Percentiles rank a stretch among this genome's conserved stretches.
Evolutionary conservation across 2,329 filamentous ascomycete genomes (phyloP).

Genomic region (Pezizomycotina sp.): DNA sequence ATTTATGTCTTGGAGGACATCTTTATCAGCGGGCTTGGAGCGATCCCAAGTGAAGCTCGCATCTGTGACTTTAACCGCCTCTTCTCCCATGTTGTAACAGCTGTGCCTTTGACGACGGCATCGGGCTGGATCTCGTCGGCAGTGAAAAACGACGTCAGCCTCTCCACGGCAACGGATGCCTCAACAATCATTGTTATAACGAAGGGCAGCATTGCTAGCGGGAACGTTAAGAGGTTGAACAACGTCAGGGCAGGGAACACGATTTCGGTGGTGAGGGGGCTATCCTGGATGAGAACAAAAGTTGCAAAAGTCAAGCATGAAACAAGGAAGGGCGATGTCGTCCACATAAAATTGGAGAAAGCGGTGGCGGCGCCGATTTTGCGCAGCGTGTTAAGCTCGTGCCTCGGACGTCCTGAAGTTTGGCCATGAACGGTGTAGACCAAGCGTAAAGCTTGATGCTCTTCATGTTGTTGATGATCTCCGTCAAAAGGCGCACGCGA

Average conservation of each 20-base stretch:
- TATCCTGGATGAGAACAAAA: constrained; percentile 69
- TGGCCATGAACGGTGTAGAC: constrained; percentile 94
- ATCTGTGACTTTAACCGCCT: constrained; percentile 66
- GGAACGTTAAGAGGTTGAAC: constrained; percentile 93
- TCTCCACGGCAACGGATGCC: constrained; percentile 76
- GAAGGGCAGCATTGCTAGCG: constrained; percentile 86
- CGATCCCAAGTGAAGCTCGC: constrained; percentile 89
- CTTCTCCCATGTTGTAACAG: constrained; percentile 67
- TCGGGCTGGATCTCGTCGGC: constrained; percentile 82
- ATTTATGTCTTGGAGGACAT: constrained; percentile 64
- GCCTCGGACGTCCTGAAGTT: constrained; percentile 90
- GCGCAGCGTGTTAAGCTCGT: constrained; percentile 83
- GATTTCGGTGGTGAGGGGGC: constrained; percentile 77
- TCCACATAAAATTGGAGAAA: constrained; percentile 95
- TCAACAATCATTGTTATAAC: constrained; percentile 94
- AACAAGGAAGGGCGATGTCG: constrained; percentile 88
- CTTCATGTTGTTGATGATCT: constrained; percentile 99
- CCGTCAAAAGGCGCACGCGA: constrained; percentile 80
- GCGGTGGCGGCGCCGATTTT: constrained; percentile 92
- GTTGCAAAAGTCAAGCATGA: constrained; percentile 93
- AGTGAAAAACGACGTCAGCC: constrained; percentile 66
- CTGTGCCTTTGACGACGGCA: constrained; percentile 53
- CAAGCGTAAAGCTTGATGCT: constrained; percentile 97
- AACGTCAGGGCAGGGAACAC: constrained; percentile 85
- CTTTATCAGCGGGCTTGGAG: constrained; percentile 33